A percentile compares a stretch with the other conserved stretches of the same genome.
phyloP scores from a whole-genome alignment of 2,329 filamentous ascomycete genomes.

The Stachybotrys chartarum region DNA sequence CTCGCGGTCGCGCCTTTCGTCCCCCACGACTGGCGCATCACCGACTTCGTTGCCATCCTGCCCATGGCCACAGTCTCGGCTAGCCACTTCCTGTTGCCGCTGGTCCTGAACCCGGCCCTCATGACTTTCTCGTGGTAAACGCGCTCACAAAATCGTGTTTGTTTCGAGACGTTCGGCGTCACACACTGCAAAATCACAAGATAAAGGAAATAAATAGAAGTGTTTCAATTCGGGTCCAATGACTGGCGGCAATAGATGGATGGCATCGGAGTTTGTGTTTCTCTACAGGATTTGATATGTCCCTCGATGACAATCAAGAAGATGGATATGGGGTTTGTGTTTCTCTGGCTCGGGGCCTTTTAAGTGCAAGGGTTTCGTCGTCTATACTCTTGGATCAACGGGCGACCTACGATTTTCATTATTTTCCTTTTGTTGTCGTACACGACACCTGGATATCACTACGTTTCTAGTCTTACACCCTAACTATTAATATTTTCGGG shows the following conservation, averaged over 20 bases:
- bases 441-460: background rate
- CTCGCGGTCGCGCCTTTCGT: constrained; percentile 58
- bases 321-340: background rate
- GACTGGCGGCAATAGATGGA: background rate
- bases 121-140: constrained; percentile 72
- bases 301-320: background rate
- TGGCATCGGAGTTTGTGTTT: background rate
- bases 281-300: background rate
- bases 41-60: constrained; percentile 67
- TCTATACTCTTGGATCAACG: background rate
- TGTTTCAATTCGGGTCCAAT: background rate
- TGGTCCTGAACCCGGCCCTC: constrained; percentile 70
- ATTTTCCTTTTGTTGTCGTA: too few relatives aligned
- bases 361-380: background rate
- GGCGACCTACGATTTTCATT: background rate
- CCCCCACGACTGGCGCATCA: constrained; percentile 59
- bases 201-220: background rate
- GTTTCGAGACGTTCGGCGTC: background rate
- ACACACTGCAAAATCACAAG: too few relatives aligned
- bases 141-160: background rate
- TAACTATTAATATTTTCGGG: background rate
- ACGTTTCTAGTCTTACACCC: background rate
- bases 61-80: constrained; percentile 66
- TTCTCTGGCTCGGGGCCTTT: background rate
- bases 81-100: constrained; percentile 63